phyloP scores from a whole-genome alignment of 2,329 filamentous ascomycete genomes.

The Tolypocladium guangdongense region DNA sequence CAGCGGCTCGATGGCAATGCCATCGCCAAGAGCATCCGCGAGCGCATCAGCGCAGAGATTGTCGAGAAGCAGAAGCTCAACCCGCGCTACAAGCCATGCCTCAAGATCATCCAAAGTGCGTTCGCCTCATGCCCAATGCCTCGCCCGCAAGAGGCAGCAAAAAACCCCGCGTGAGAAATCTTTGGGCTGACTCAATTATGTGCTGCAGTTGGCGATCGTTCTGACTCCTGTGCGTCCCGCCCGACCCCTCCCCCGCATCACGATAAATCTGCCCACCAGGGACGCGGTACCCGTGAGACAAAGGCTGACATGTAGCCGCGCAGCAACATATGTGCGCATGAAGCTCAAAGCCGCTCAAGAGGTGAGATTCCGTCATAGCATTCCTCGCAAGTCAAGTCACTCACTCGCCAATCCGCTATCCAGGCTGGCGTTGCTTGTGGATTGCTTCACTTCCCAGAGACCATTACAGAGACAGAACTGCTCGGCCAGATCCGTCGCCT shows the following conservation, averaged over 20 bases:
- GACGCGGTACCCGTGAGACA: not conserved
- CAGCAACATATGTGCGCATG: slow-evolving; percentile 98
- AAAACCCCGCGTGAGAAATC: not conserved
- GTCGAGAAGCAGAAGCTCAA: slow-evolving; percentile 69
- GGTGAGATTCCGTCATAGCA: slow-evolving; percentile 33
- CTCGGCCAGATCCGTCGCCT: slow-evolving; percentile 69
- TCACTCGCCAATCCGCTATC: not conserved
- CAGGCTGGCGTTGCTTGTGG: slow-evolving; percentile 86
- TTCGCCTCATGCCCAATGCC: slow-evolving; percentile 6
- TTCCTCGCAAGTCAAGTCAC: not conserved
- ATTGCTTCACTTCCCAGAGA: slow-evolving; percentile 71
- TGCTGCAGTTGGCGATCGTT: slow-evolving; percentile 69
- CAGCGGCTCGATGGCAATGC: slow-evolving; percentile 91
- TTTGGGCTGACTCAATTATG: slow-evolving; percentile 10
- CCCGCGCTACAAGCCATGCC: slow-evolving; percentile 74
- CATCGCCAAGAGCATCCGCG: slow-evolving; percentile 85
- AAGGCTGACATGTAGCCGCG: slow-evolving; percentile 15
- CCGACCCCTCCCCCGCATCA: slow-evolving; percentile 5
- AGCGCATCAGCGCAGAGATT: slow-evolving; percentile 71
- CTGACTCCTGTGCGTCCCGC: slow-evolving; percentile 62
- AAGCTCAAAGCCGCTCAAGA: slow-evolving; percentile 95
- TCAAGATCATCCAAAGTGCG: slow-evolving; percentile 92
- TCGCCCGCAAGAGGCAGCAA: not conserved
- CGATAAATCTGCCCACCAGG: slow-evolving; percentile 6
- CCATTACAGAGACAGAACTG: slow-evolving; percentile 74